phyloP scores from a whole-genome alignment of 176 grass and related monocot genomes.

The Ensete glaucum region DNA sequence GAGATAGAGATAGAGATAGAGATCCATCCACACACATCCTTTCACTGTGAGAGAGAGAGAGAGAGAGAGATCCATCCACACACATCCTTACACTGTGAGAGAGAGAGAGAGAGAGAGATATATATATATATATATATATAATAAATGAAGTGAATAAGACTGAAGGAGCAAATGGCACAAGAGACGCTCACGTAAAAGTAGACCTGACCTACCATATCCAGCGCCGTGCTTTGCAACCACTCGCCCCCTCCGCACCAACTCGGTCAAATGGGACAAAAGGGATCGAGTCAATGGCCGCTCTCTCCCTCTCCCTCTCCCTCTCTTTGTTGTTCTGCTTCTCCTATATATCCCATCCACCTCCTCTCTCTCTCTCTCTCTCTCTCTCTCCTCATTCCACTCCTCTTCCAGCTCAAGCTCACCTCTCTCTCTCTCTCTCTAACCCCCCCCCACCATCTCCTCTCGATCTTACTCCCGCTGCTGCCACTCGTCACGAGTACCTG shows the following conservation, averaged over 20 bases:
- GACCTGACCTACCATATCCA: constrained; percentile 9
- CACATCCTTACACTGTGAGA: too few relatives aligned
- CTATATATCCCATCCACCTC: background rate
- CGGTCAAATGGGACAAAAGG: constrained; percentile 10
- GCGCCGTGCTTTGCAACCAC: constrained; percentile 5
- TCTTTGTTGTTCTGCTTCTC: background rate
- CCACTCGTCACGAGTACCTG: background rate
- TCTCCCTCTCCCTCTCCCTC: background rate
- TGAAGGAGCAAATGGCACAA: background rate
- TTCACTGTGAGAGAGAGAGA: background rate
- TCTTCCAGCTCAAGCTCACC: background rate
- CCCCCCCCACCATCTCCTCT: background rate
- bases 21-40: too few relatives aligned
- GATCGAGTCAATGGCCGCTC: constrained; percentile 20
- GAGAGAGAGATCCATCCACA: background rate
- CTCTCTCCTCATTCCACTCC: background rate
- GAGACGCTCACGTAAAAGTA: constrained; percentile 4
- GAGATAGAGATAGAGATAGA: too few relatives aligned
- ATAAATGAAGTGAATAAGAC: background rate
- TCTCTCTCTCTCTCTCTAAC: background rate
- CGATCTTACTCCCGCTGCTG: background rate
- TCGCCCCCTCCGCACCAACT: constrained; percentile 9
- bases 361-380: background rate
- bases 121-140: too few relatives aligned
- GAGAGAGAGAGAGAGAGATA: background rate